These are phyloP conservation scores for Monilinia fructigena DNA, from an alignment of 2,329 filamentous ascomycete species.

Conservation along the genomic window DNA sequence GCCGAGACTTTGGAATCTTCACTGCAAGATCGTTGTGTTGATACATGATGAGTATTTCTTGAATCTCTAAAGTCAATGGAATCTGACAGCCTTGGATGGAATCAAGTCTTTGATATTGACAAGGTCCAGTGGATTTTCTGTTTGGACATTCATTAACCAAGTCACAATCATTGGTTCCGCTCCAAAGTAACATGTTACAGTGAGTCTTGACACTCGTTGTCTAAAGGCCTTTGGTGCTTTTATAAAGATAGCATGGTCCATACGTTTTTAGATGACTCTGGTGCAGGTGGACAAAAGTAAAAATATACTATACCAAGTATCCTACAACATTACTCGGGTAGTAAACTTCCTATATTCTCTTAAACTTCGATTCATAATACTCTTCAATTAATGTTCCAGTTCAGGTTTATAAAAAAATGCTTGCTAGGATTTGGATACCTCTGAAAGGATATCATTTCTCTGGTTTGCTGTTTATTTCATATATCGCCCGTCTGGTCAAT, in stretches of 20 bases:
- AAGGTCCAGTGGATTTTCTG: not conserved
- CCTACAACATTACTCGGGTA: not conserved
- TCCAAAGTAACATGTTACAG: not conserved
- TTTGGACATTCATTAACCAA: not conserved
- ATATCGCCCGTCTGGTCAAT: not conserved
- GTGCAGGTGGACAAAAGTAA: too few relatives aligned
- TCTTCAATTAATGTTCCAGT: too few relatives aligned
- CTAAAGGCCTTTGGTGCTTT: not conserved
- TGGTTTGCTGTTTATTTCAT: too few relatives aligned
- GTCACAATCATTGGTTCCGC: not conserved
- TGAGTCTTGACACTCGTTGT: not conserved
- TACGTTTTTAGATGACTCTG: not conserved
- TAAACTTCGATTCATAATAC: too few relatives aligned
- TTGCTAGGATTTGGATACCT: too few relatives aligned
- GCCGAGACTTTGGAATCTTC: not conserved
- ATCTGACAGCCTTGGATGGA: not conserved
- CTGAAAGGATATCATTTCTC: too few relatives aligned
- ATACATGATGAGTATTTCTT: not conserved
- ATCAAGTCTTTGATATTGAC: not conserved
- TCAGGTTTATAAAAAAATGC: too few relatives aligned
- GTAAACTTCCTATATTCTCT: not conserved
- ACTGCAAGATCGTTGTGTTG: not conserved
- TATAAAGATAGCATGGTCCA: not conserved
- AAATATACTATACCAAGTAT: too few relatives aligned
- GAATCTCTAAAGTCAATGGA: not conserved